phyloP scores from a whole-genome alignment of 768 basidiomycete species.

The Auriscalpium orientale region DNA sequence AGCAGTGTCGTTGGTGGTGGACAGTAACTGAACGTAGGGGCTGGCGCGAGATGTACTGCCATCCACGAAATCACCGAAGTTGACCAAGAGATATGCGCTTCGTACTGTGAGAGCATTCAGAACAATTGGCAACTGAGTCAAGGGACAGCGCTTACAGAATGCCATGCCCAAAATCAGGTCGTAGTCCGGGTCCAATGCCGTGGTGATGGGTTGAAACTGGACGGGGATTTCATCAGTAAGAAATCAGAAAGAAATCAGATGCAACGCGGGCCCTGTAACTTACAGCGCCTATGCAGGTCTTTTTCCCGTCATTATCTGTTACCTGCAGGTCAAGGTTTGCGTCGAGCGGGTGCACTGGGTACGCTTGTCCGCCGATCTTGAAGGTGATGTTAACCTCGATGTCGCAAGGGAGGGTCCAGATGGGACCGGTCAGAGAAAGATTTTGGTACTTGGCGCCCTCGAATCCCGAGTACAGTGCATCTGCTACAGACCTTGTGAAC shows the following conservation, averaged over 20 bases:
- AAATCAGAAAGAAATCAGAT: not conserved
- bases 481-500: constrained; percentile 36
- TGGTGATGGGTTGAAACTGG: constrained; percentile 66
- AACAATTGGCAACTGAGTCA: not conserved
- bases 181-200: constrained; percentile 39
- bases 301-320: constrained; percentile 16
- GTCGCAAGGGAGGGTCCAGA: constrained; percentile 60
- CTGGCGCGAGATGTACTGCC: constrained; percentile 28
- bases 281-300: constrained; percentile 38
- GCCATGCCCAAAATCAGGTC: constrained; percentile 71
- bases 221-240: not conserved
- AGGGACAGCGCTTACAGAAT: constrained; percentile 41
- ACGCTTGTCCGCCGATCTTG: constrained; percentile 46
- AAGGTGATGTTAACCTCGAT: constrained; percentile 60
- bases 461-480: constrained; percentile 53
- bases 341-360: constrained; percentile 64
- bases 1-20: constrained; percentile 41
- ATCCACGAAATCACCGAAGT: constrained; percentile 57
- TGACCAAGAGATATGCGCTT: constrained; percentile 55
- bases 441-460: constrained; percentile 43
- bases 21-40: constrained; percentile 59
- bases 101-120: constrained; percentile 36
- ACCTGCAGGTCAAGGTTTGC: constrained; percentile 26
- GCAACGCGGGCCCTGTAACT: constrained; percentile 13
- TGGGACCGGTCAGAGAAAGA: constrained; percentile 31